Base-by-base conservation (phyloP, 78 protist species). In the Monosiga brevicollis region DNA sequence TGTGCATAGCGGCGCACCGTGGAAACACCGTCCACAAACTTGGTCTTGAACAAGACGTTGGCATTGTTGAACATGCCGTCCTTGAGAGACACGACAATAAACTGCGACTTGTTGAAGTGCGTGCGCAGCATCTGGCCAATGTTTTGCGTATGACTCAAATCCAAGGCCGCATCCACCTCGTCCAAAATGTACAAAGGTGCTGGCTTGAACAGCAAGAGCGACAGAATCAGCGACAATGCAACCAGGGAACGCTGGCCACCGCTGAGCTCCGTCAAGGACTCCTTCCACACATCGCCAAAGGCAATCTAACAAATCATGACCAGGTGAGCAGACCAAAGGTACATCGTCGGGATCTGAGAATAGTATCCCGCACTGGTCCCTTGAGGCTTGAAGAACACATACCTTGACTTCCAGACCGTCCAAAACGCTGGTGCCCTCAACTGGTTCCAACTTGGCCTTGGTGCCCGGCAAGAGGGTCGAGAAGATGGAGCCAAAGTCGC, bases 111-210 rank as follows among this genome's bases (percentile, higher is more conserved):
- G 0, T 77, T 1, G 42, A 96, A 96, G 79, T 91, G 95, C 41
- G 73, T 78, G 43, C 72, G 41, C 15, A 96, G 82, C 95, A 96
- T 93, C 24, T 54, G 36, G 76, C 97, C 97, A 70, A 94, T 93
- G 89, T 94, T 93, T 71, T 92, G 98, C 24, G 99, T 99, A 93
- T 99, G 99, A 11, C 91, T 82, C 49, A 92, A 88, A 73, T 99
- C 99, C 15, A 99, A 93, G 20, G 99, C 99, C 0, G 99, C 98
- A 83, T 99, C 99, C 76, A 99, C 86, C 88, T 99, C 99, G 87
- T 99, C 99, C 25, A 99, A 90, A 42, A 99, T 99, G 90, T 98
- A 98, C 90, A 99, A 40, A 1, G 99, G 99, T 3, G 99, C 99
- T 0, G 99, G 99, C 87, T 97, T 97, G 94, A 93, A 97, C 73